Percentiles rank a stretch among this genome's conserved stretches.
phyloP scores from a whole-genome alignment of 2,329 filamentous ascomycete species.

The Berkeleyomyces rouxiae region DNA sequence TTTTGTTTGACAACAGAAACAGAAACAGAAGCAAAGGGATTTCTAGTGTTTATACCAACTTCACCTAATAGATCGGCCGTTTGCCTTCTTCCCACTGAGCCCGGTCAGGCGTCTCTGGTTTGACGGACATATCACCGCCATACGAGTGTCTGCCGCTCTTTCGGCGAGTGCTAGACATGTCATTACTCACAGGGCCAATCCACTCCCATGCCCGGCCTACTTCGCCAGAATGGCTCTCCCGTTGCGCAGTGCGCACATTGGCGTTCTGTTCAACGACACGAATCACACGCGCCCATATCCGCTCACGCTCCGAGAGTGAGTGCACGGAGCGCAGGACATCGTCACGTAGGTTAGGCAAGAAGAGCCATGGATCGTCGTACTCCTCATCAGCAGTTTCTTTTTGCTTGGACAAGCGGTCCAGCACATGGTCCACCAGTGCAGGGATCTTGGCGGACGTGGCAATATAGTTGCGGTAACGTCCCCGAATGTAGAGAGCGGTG shows the following conservation, averaged over 20 bases:
- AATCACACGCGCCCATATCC: conserved; percentile 69
- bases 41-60: background rate
- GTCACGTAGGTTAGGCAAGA: conserved; percentile 76
- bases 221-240: conserved; percentile 50
- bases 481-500: conserved; percentile 44
- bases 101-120: conserved; percentile 11
- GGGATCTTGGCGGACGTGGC: conserved; percentile 60
- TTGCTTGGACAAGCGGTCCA: conserved; percentile 68
- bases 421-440: conserved; percentile 63
- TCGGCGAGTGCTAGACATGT: conserved; percentile 18
- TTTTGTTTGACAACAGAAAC: conserved; percentile 3
- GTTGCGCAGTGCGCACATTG: conserved; percentile 64
- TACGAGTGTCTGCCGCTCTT: conserved; percentile 31
- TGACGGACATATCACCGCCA: conserved; percentile 28
- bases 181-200: conserved; percentile 41
- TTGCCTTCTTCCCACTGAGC: conserved; percentile 26
- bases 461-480: conserved; percentile 43
- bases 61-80: conserved; percentile 25
- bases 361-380: conserved; percentile 61
- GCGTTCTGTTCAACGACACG: conserved; percentile 83
- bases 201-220: conserved; percentile 53
- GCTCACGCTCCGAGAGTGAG: conserved; percentile 55
- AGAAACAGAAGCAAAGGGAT: conserved; percentile 9
- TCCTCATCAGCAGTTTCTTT: conserved; percentile 59
- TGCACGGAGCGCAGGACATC: conserved; percentile 77